These are phyloP conservation scores for Firmiana major DNA, from an alignment of 345 rosid species.

Conservation along the genomic window DNA sequence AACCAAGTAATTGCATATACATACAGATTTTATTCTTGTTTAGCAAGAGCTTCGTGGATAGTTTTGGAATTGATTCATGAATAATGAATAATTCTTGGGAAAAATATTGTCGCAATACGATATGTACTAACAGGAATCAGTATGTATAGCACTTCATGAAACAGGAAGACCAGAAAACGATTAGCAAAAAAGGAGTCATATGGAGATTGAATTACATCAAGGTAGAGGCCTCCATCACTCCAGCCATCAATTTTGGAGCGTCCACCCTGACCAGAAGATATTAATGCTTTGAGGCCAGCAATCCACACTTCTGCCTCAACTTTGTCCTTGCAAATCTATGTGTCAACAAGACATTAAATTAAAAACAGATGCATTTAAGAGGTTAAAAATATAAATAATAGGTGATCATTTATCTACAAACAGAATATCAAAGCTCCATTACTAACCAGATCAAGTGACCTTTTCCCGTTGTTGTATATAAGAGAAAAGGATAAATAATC, in stretches of 20 bases:
- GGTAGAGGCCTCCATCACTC: conserved; percentile 76
- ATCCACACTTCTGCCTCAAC: conserved; percentile 95
- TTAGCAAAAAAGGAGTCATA: not conserved
- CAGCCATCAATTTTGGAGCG: conserved; percentile 93
- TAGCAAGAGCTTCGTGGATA: not conserved
- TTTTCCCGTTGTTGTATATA: conserved; percentile 69
- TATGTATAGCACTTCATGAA: not conserved
- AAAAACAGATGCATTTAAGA: conserved; percentile 12
- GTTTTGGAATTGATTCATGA: not conserved
- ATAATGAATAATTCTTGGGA: not conserved
- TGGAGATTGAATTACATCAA: conserved; percentile 52
- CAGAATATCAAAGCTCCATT: conserved; percentile 16
- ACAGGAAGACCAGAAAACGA: not conserved
- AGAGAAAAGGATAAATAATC: conserved; percentile 89
- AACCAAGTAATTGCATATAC: not conserved
- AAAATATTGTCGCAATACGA: not conserved
- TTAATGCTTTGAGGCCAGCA: conserved; percentile 66
- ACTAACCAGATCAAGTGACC: conserved; percentile 96
- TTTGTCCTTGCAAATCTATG: conserved; percentile 87
- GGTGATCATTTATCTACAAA: not conserved
- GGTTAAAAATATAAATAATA: not conserved
- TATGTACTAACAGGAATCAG: not conserved
- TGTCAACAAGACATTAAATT: conserved; percentile 17
- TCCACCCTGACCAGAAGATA: conserved; percentile 73
- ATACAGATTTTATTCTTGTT: not conserved